Base-by-base conservation (phyloP, 1,284 basidiomycete species). In the Moniliella sp. region DNA sequence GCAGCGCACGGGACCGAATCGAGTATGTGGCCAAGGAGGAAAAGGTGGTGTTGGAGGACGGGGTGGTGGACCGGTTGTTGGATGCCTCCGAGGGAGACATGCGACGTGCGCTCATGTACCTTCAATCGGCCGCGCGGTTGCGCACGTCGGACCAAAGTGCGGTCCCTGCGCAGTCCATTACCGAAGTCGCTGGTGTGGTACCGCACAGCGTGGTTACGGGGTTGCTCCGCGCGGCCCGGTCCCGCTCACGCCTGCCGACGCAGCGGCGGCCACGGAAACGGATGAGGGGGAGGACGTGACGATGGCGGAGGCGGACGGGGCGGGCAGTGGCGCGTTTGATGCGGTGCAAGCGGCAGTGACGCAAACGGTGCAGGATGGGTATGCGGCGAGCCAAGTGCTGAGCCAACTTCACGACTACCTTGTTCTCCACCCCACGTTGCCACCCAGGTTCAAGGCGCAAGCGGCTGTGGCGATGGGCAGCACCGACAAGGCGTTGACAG, bases 101-200 rank as follows among this genome's bases (percentile, higher is more conserved):
- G 31, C 77, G 91, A 29, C 79, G 91, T 33, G 79, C 88, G n/a
- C 97, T 97, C 62, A 97, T 88, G 9, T 97, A 91, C 61, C 69
- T 99, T 3, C 91, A 99, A 60, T 93, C 86, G 5, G 86, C 86
- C 3, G 77, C 82, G 28, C 73, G 88, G 17, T 67, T 97, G 1
- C 52, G 50, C 26, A 3, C 21, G 10, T 5, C 13, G 27, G 17
- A 72, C 71, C n/a, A n/a, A n/a, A n/a, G n/a, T n/a, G 9, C 66
- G 72, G 80, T 94, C 40, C 73, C 74, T 1, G 62, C 74, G 5
- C 58, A 55, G 9, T 66, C 65, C 4, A 78, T 97, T 12, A 80
- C 93, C 62, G 91, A 99, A 61, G 97, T 97, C 35, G 88, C 88
- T 0, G 91, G 91, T 0, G 78, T 93, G 8, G 81, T 97, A 0